These are phyloP conservation scores for Nematodospora valgi DNA, from an alignment of 805 yeast species.

Conservation along the genomic window DNA sequence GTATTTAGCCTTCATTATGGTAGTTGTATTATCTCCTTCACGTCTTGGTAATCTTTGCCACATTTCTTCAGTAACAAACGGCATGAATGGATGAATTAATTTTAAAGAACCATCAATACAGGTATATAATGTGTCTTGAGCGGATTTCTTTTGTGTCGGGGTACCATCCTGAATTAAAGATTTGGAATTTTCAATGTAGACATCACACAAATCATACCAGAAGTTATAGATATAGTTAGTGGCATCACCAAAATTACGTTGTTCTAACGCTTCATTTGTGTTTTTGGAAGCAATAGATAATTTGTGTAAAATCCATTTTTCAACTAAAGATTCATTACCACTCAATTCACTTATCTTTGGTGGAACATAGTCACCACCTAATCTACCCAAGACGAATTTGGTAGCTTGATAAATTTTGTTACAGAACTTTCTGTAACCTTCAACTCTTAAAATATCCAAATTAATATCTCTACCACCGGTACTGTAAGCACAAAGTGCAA, in stretches of 20 bases:
- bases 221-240: constrained; percentile 86
- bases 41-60: constrained; percentile 98
- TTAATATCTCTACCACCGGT: constrained; percentile 99
- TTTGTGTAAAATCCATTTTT: constrained; percentile 93
- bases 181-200: constrained; percentile 97
- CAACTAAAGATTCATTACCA: constrained; percentile 87
- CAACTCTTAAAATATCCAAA: constrained; percentile 92
- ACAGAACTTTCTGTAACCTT: constrained; percentile 99
- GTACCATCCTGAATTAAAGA: constrained; percentile 89
- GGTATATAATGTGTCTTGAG: constrained; percentile 90
- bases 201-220: constrained; percentile 97
- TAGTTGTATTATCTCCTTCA: constrained; percentile 58
- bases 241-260: constrained; percentile 84
- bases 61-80: constrained; percentile 94
- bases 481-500: constrained; percentile 96
- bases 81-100: constrained; percentile 98
- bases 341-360: constrained; percentile 60
- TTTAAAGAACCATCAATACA: constrained; percentile 88
- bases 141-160: constrained; percentile 77
- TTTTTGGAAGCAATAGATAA: constrained; percentile 65
- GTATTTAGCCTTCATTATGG: constrained; percentile 77
- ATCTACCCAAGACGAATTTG: constrained; percentile 88
- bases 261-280: constrained; percentile 66
- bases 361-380: constrained; percentile 86
- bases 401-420: constrained; percentile 99